Base-by-base conservation (phyloP, 371 early-diverging fungal species). In the Thermomucor indicae-seudaticae region DNA sequence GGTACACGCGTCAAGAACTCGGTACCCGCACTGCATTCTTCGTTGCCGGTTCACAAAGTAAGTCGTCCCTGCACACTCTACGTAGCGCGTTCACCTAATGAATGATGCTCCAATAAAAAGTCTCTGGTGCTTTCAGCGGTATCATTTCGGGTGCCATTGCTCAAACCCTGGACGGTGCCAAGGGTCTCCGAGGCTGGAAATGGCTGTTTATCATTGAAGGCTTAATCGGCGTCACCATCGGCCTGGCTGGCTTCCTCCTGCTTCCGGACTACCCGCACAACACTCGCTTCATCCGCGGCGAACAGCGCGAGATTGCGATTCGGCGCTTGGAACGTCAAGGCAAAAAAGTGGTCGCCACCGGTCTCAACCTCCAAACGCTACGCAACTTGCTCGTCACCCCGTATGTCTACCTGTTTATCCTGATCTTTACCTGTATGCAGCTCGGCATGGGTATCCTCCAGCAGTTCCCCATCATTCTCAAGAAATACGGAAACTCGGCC, bases 1-100 rank as follows among this genome's bases (percentile, higher is more conserved):
- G 91, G 84, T 93, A 92, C 52, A 78, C 79, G 17, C 75, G 81
- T n/a, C 59, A 75, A 25, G 94, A 93, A 57, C 72, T 81, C 30
- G 85, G 87, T n/a, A 67, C 72, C 38, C 84, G 92, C 43, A 78
- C 84, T 2, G 84, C 83, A 11, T 49, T 84, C 39, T 89, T 89
- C 57, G 85, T 78, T 47, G 61, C 79, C 35, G 80, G 80, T 14
- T 64, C 80, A 28, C 70, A 79, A 39, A 82, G 6, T 52, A 82
- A 38, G 82, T 83, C 0, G 78, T 73, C 53, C 61, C 54, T 32
- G 28, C n/a, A n/a, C n/a, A n/a, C n/a, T n/a, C n/a, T n/a, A n/a
- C n/a, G n/a, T n/a, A n/a, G n/a, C n/a, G n/a, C n/a, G n/a, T n/a
- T n/a, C n/a, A n/a, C n/a, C n/a, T n/a, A n/a, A n/a, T n/a, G n/a